A percentile compares a stretch with the other conserved stretches of the same genome.
phyloP scores from a whole-genome alignment of 345 rosid species.

The Orychophragmus violaceus region DNA sequence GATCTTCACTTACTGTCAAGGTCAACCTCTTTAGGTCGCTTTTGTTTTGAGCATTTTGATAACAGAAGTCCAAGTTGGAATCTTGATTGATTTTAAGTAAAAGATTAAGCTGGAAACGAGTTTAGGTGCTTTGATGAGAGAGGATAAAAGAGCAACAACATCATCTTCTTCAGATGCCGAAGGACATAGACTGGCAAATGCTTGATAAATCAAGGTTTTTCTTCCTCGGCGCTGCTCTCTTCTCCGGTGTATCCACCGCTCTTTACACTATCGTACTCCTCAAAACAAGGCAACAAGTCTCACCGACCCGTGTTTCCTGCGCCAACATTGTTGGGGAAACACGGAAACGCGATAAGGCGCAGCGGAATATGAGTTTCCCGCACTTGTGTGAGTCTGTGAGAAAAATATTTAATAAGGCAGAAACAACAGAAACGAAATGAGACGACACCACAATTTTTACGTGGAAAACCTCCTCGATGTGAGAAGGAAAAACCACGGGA shows the following conservation, averaged over 20 bases:
- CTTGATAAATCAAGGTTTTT: constrained; percentile 86
- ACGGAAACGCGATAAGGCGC: no score
- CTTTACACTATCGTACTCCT: constrained; percentile 74
- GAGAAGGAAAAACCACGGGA: no score
- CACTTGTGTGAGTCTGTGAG: no score
- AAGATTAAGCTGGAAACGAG: constrained; percentile 34
- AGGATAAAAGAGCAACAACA: constrained; percentile 27
- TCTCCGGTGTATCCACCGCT: constrained; percentile 75
- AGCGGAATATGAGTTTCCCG: no score
- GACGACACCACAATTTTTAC: no score
- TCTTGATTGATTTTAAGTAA: constrained; percentile 17
- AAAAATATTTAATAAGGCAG: no score
- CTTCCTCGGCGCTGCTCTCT: constrained; percentile 84
- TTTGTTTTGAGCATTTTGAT: not conserved
- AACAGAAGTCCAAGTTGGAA: not conserved
- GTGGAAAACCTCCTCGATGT: no score
- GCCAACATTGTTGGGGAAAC: no score
- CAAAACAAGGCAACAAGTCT: constrained; percentile 90
- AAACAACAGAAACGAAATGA: no score
- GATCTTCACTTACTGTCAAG: not conserved
- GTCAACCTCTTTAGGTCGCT: not conserved
- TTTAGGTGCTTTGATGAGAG: constrained; percentile 45
- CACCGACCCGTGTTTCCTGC: constrained; percentile 45
- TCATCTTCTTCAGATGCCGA: constrained; percentile 54
- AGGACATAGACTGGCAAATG: constrained; percentile 82